Base-by-base conservation (phyloP, 2,329 filamentous ascomycete species). In the Botrytis cinerea region DNA sequence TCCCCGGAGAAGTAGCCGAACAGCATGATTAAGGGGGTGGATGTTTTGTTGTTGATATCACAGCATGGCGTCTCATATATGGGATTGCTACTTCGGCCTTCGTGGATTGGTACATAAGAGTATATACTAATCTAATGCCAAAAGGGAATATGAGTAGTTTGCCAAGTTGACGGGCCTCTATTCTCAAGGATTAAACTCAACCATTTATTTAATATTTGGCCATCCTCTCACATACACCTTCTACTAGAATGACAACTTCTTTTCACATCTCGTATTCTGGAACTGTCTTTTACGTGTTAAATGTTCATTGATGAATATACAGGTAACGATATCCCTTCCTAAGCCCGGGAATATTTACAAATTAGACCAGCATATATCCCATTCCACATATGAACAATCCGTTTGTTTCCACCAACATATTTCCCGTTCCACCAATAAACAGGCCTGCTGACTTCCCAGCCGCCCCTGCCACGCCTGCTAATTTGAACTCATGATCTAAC, bases 301-400 rank as follows among this genome's bases (percentile, higher is more conserved):
- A 64, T 71, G 25, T 43, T 32, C 57, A 71, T 71, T 51, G 45
- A 63, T 71, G 28, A 22, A 66, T 64, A 51, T 54, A 71, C 59
- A 62, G 54, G 43, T 59, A 64, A 66, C 4, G 25, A 64, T 10
- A 18, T 63, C 45, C 35, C 46, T 40, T 18, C n/a, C 54, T 35
- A 12, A 28, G n/a, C 48, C 38, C 16, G n/a, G 32, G 48, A 43
- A 69, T 57, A 57, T 43, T 57, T 59, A 69, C 66, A 69, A 69
- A 57, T 59, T 38, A 32, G 66, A 57, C 40, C n/a, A 57, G n/a
- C 66, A 32, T 18, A 48, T 32, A 18, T 63, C 38, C n/a, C n/a
- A 18, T 69, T 57, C 66, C 48, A 43, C 25, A 68, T 22, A 54
- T 48, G 28, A 35, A 66, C 45, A 18, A 51, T 40, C 35, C 64